Evolutionary conservation across 2,329 filamentous ascomycete species (phyloP).

Genomic region (Tolypocladium pustulatum): DNA sequence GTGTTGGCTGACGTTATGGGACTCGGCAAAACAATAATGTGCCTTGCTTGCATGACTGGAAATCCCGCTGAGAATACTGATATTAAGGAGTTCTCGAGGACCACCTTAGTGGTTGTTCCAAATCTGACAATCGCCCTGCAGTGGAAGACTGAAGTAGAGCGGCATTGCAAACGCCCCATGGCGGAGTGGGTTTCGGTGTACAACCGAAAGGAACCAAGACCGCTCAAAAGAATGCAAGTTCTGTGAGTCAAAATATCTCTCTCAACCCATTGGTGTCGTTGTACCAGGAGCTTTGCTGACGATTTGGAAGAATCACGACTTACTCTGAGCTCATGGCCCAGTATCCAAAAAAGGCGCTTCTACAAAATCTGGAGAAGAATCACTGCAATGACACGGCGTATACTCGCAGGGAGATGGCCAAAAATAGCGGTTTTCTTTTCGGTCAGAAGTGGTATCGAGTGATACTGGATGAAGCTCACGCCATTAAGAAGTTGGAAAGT

Average conservation of each 20-base stretch:
- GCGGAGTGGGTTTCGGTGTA: conserved; percentile 4
- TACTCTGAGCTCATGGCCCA: conserved; percentile 15
- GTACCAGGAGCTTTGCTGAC: no score
- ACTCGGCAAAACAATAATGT: conserved; percentile 61
- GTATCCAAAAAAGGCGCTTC: neutral
- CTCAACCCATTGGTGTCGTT: no score
- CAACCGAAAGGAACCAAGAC: neutral
- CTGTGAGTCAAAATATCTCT: neutral
- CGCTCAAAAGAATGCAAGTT: neutral
- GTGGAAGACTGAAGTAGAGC: conserved; percentile 17
- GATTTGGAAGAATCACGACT: conserved; percentile 14
- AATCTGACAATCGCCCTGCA: conserved; percentile 11
- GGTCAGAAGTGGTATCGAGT: conserved; percentile 36
- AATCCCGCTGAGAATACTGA: conserved; percentile 34
- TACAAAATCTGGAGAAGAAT: neutral
- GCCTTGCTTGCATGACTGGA: conserved; percentile 61
- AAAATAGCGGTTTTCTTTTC: conserved; percentile 18
- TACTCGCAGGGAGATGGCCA: conserved; percentile 22
- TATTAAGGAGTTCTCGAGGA: conserved; percentile 18
- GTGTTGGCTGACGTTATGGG: conserved; percentile 55
- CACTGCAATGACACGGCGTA: conserved; percentile 8
- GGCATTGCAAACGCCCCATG: conserved; percentile 9
- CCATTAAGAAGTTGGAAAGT: conserved; percentile 37
- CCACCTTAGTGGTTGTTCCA: conserved; percentile 22
- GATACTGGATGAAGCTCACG: conserved; percentile 47